Evolutionary conservation across 257 asterid species (phyloP), one percentile per base, ranked within the genome.

Genomic region (Ballota nigra): DNA sequence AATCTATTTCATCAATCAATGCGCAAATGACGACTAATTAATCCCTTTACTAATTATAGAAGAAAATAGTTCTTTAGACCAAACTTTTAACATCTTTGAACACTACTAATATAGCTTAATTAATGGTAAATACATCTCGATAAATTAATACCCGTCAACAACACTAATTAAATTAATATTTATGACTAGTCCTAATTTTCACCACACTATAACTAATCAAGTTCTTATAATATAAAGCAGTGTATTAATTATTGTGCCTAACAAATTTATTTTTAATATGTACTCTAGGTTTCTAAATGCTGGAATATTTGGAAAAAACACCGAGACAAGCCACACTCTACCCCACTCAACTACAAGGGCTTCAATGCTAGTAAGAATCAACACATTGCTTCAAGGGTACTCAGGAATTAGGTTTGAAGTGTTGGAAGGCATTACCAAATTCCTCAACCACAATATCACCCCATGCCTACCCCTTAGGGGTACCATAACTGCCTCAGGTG

Each of bases 351-450:
- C 84, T 51, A 76, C 84, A 29, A 79, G 86, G 24, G 86, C 86
- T 43, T 70, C 86, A 28, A 82, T 82, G 84, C 78, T 82, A 0
- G 86, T 82, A 10, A 66, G 86, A 26, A 77, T 82, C 75, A 82
- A 82, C 82, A 82, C 86, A 28, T 12, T 82, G 65, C 84, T 82
- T 6, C 86, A 82, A 73, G 86, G 86, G 66, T 82, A 82, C 62
- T 82, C 86, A 0, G 84, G 86, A 82, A 82, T 82, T 1, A 45
- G 86, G 56, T 82, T 79, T 63, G 80, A 79, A 56, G 67, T 82
- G 52, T 41, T 82, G 34, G 84, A 82, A 55, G 82, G 82, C 78
- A 66, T 79, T 1, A 28, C 80, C 61, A 79, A 64, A 49, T 33
- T 82, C 5, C 77, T 82, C 66, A 82, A 82, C 78, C 69, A 70